Conservation (phyloP, 768 basidiomycete genomes). For the Rhodotorula toruloides region DNA sequence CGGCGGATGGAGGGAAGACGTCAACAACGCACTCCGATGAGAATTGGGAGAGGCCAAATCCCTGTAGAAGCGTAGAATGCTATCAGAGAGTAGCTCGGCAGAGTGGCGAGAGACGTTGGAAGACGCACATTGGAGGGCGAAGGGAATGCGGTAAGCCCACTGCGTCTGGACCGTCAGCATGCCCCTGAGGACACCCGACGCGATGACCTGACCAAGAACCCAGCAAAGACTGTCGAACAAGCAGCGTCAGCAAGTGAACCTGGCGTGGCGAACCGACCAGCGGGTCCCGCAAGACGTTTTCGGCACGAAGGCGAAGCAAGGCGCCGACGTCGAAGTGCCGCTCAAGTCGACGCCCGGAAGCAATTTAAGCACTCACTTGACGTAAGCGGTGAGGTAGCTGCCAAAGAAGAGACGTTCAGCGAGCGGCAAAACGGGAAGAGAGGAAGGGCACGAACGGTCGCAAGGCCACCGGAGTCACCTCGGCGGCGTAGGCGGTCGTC, state of each 20-base stretch:
- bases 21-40: no score
- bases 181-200: slow-evolving; percentile 42
- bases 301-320: no score
- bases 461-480: slow-evolving; percentile 28
- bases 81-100: not conserved
- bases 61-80: slow-evolving; percentile 18
- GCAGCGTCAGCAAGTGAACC: slow-evolving; percentile 2
- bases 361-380: slow-evolving; percentile 41
- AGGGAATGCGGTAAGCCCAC: slow-evolving; percentile 39
- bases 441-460: slow-evolving; percentile 43
- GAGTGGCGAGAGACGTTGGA: not conserved
- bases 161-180: slow-evolving; percentile 32
- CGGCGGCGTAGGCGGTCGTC: slow-evolving; percentile 45
- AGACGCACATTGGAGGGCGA: slow-evolving; percentile 29
- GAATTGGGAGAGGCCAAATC: slow-evolving; percentile 47
- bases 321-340: no score
- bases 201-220: slow-evolving; percentile 42
- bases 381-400: slow-evolving; percentile 42
- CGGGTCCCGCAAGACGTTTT: no score
- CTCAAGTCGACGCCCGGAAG: slow-evolving; percentile 16
- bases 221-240: not conserved
- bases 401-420: not conserved
- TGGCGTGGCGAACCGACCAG: no score
- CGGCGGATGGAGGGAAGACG: no score
- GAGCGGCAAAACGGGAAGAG: slow-evolving; percentile 29